A percentile compares a stretch with the other conserved stretches of the same genome.
Evolutionary conservation across 768 basidiomycete species (phyloP).

Genomic region (Mycena galopus): DNA sequence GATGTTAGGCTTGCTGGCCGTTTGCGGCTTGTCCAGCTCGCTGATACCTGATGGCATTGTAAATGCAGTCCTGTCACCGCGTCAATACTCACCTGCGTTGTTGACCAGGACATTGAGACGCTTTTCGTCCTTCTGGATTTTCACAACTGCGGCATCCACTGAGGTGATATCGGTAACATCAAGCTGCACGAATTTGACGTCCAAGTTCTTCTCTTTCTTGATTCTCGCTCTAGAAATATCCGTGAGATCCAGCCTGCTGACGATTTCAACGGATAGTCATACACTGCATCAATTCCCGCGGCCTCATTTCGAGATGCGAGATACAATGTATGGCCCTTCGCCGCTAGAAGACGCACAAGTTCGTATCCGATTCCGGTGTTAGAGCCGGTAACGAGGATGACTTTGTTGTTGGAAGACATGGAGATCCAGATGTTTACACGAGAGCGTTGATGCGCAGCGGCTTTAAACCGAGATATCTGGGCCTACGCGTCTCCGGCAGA

Average conservation of each 20-base stretch:
- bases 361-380: constrained; percentile 63
- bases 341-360: constrained; percentile 56
- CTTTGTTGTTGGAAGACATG: constrained; percentile 38
- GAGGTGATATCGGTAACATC: constrained; percentile 54
- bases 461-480: too few species aligned
- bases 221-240: constrained; percentile 44
- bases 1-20: constrained; percentile 50
- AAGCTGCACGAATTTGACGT: constrained; percentile 51
- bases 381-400: constrained; percentile 57
- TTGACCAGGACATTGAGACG: constrained; percentile 61
- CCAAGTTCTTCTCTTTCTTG: constrained; percentile 44
- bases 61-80: not conserved
- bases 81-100: constrained; percentile 52
- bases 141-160: constrained; percentile 49
- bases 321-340: constrained; percentile 59
- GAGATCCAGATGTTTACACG: too few species aligned
- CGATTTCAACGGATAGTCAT: constrained; percentile 27
- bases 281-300: constrained; percentile 57
- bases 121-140: constrained; percentile 55
- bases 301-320: constrained; percentile 56
- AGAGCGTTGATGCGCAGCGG: too few species aligned
- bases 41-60: constrained; percentile 40
- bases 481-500: too few species aligned
- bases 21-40: constrained; percentile 48
- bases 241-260: not conserved